Base-by-base conservation (phyloP, 2,329 filamentous ascomycete species). In the Cercospora sp. region DNA sequence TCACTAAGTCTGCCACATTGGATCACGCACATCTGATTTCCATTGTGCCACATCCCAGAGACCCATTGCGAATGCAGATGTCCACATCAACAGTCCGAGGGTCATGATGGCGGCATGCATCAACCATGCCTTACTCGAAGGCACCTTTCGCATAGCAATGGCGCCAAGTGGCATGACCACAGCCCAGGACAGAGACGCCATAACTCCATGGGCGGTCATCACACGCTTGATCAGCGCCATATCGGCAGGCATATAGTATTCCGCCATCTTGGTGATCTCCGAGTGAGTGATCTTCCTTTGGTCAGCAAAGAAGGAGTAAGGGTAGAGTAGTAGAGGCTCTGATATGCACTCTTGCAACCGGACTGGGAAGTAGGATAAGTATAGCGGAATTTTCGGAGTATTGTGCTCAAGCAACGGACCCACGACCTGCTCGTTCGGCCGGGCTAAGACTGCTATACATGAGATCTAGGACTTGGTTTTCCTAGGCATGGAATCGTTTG, bases 51-150 rank as follows among this genome's bases (percentile, higher is more conserved):
- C 84, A 28, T 88, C 75, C 36, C 82, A 68, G 28, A 87, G 74
- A 4, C 86, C 86, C 1, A 87, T 74, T 1, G 81, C 85, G 62
- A 86, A 80, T 0, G 83, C 86, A 1, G 80, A 80, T 60, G 84
- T 80, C 61, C 80, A 83, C 40, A 86, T 69, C 4, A 82, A 55
- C 62, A 85, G 81, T 3, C 82, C 82, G 62, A 86, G 76, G 1
- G 82, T 65, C 70, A 88, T 86, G 62, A 85, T 78, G 0, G 74
- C 75, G 13, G 77, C 82, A 63, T 84, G 82, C 16, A 82, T 73
- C 77, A 79, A 79, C 26, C 81, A 73, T 5, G 82, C 72, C 9
- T 81, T 80, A 2, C 78, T 76, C 71, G 83, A 83, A 7, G 80
- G 81, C 5, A 78, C 76, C 0, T 82, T 72, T 12, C 82, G 78